These are phyloP conservation scores for Euphorbia pulcherrima DNA, from an alignment of 345 rosid species.

Conservation along the genomic window DNA sequence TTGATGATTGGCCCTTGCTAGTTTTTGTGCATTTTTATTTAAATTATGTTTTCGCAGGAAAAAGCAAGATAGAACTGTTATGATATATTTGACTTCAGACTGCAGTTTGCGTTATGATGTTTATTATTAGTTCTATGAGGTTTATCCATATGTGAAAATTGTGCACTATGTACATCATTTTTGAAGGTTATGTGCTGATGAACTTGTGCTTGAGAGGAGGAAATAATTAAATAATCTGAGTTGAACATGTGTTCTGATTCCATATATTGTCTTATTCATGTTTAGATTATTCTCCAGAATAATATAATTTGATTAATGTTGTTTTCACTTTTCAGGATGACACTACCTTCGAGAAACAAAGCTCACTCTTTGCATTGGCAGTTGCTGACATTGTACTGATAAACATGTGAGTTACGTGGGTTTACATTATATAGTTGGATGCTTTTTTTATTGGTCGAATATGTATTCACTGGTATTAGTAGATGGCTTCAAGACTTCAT, in stretches of 20 bases:
- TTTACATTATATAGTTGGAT: neutral
- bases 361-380: slow-evolving; percentile 65
- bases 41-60: neutral
- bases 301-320: neutral
- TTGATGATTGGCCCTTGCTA: neutral
- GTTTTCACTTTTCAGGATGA: slow-evolving; percentile 67
- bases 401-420: slow-evolving; percentile 54
- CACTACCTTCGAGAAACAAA: slow-evolving; percentile 75
- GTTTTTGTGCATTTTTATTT: slow-evolving; percentile 3
- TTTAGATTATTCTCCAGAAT: neutral
- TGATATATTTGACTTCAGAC: neutral
- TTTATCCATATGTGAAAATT: neutral
- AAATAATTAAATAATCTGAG: neutral
- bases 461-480: neutral
- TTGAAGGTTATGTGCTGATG: neutral
- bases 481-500: neutral
- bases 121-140: neutral
- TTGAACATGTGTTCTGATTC: neutral
- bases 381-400: slow-evolving; percentile 72
- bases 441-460: neutral
- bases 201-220: neutral
- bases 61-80: neutral
- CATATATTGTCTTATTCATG: neutral
- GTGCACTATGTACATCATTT: neutral
- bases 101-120: neutral